Evolutionary conservation across 495 filamentous ascomycete genomes (phyloP), one percentile per base, ranked within the genome.

Genomic region (Collariella sp.): DNA sequence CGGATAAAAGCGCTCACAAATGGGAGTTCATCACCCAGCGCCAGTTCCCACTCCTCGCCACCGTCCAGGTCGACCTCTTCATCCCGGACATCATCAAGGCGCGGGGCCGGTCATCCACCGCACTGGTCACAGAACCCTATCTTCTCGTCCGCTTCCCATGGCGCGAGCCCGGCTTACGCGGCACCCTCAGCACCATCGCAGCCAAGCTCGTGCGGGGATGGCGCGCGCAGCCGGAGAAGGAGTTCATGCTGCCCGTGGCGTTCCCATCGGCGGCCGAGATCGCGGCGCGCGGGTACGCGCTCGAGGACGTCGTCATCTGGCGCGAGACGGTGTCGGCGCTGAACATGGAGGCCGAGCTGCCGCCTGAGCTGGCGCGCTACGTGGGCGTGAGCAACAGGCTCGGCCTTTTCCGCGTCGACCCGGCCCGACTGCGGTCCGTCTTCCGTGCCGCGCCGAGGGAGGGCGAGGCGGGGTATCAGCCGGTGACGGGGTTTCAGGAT

Each of bases 1-100:
- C 67, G 40, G 70, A 72, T 46, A 76, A 76, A 55, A 66, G 69
- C 20, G 64, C 72, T 34, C 75, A 78, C 57, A 70, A 75, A 29
- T 97, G 90, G 89, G 76, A 78, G 13, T 89, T 88, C 60, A 77
- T 90, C 60, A 96, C 91, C 5, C 86, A 93, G 62, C 71, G 88
- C 29, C 78, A 85, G 36, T 87, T 86, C 63, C 78, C 88, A 1
- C 70, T 74, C 22, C 73, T 97, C 24, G 85, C 90, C 6, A 83
- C 81, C 40, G 74, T 97, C 26, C 72, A 77, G 39, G 84, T 88
- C 2, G 83, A 93, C 61, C 77, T 96, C 46, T 94, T 86, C 84
- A 61, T 89, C 36, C 88, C 88, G 0, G 86, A 91, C 62, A 75
- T 82, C 16, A 69, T 67, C 68, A 72, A 78, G 62, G 55, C 66